Base-by-base conservation (phyloP, 2,329 filamentous ascomycete species). In the Fusarium bulbicola region DNA sequence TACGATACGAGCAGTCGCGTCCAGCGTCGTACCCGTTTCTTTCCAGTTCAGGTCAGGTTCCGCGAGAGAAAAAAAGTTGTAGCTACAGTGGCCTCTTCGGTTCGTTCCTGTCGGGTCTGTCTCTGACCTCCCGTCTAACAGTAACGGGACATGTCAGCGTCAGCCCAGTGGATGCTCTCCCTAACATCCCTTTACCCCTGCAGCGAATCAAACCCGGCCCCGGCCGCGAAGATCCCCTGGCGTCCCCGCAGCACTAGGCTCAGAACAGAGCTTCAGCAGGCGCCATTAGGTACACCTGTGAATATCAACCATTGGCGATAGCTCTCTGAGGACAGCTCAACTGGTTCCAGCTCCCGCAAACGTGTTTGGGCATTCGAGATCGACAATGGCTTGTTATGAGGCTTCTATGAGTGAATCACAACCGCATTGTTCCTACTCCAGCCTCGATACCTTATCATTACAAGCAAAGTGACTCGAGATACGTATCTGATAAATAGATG, bases 31-130 rank as follows among this genome's bases (percentile, higher is more conserved):
- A 45, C 56, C 40, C 61, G 47, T 39, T 54, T 34, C 36, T 18
- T 36, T 60, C 46, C 57, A 36, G 34, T 36, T 36, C 34, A 36
- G 34, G 34, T 36, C 34, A 39, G 30, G 47, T 32, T 45, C n/a
- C 60, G 30, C 34, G 30, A 28, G 9, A 26, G 47, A 26, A 24
- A n/a, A 74, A 74, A 77, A 81, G 77, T 79, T 81, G 80, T 81
- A 81, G 80, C 80, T 82, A 81, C 80, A 81, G 80, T 82, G 80
- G 80, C 80, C 80, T 82, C 70, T 80, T 80, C 77, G 67, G 65
- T 58, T 74, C 34, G 50, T 65, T 69, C 69, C 72, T 49, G 39
- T 26, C 26, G 26, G 26, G 26, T 42, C 39, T 47, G 45, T 61
- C 63, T 46, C 30, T 46, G 45, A 34, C 47, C 30, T 50, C 30